A percentile compares a stretch with the other conserved stretches of the same genome.
Evolutionary conservation across 2,329 filamentous ascomycete species (phyloP).

Genomic region (Scytalidium sp.): DNA sequence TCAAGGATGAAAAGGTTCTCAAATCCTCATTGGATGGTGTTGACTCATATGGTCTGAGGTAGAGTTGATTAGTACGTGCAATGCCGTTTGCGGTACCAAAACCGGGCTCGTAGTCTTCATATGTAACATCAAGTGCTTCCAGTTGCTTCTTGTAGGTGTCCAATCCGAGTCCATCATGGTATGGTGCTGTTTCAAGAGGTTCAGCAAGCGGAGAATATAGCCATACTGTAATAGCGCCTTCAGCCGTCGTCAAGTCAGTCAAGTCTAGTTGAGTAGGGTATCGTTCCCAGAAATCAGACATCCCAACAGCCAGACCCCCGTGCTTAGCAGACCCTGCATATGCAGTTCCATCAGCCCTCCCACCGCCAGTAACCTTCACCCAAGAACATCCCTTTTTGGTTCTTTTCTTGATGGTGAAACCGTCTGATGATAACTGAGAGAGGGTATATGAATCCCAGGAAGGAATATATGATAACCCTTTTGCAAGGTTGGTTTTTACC

Average conservation of each 20-base stretch:
- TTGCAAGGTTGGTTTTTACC: constrained; percentile 3
- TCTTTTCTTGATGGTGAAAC: constrained; percentile 58
- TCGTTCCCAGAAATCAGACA: constrained; percentile 62
- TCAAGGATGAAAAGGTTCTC: constrained; percentile 38
- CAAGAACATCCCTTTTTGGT: constrained; percentile 55
- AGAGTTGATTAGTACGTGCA: constrained; percentile 55
- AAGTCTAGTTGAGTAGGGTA: constrained; percentile 59
- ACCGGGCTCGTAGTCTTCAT: constrained; percentile 57
- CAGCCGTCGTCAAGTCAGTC: constrained; percentile 43
- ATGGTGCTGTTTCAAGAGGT: constrained; percentile 54
- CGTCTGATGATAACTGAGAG: constrained; percentile 55
- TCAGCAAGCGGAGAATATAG: constrained; percentile 54
- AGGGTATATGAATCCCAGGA: constrained; percentile 57
- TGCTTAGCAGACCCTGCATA: constrained; percentile 55
- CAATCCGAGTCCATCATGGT: constrained; percentile 54
- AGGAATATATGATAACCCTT: constrained; percentile 27
- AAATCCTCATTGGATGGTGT: constrained; percentile 49
- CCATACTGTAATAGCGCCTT: constrained; percentile 55
- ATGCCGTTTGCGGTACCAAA: constrained; percentile 57
- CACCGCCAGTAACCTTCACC: constrained; percentile 56
- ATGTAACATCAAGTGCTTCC: constrained; percentile 60
- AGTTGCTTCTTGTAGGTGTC: constrained; percentile 55
- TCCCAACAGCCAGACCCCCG: constrained; percentile 57
- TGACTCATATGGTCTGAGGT: constrained; percentile 46
- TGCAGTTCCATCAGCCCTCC: constrained; percentile 51